phyloP scores from a whole-genome alignment of 148 eudicot genomes.

The Fagopyrum tataricum region DNA sequence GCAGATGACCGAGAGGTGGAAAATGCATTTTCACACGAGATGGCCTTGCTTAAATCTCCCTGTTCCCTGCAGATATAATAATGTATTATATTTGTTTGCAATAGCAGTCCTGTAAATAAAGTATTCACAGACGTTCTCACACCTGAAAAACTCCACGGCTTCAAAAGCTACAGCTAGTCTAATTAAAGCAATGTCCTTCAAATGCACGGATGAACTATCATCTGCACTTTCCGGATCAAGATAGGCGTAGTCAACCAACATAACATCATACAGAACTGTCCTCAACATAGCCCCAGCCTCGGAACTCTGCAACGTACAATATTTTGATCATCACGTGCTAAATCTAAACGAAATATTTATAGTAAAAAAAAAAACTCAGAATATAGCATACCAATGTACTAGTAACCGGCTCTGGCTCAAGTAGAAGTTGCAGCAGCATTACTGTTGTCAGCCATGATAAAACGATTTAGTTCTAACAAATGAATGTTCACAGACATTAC shows the following conservation, averaged over 20 bases:
- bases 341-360: background rate
- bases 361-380: background rate
- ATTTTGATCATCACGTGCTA: background rate
- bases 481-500: background rate
- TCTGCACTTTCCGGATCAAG: conserved; percentile 24
- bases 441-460: background rate
- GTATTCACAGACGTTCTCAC: background rate
- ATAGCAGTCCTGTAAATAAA: background rate
- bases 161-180: conserved; percentile 41
- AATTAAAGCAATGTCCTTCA: conserved; percentile 25
- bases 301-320: conserved; percentile 28
- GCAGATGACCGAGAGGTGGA: conserved; percentile 36
- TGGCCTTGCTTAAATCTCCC: conserved; percentile 38
- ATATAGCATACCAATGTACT: background rate
- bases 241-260: conserved; percentile 44
- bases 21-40: conserved; percentile 43
- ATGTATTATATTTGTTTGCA: background rate
- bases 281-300: conserved; percentile 33
- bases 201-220: conserved; percentile 25
- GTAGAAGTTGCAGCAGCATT: background rate
- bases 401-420: background rate
- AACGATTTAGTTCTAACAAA: background rate
- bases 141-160: conserved; percentile 49
- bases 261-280: conserved; percentile 40
- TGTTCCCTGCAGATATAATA: conserved; percentile 27